A percentile compares a stretch with the other conserved stretches of the same genome.
Evolutionary conservation across 208 protist species (phyloP).

Genomic region (Acanthamoeba triangularis): DNA sequence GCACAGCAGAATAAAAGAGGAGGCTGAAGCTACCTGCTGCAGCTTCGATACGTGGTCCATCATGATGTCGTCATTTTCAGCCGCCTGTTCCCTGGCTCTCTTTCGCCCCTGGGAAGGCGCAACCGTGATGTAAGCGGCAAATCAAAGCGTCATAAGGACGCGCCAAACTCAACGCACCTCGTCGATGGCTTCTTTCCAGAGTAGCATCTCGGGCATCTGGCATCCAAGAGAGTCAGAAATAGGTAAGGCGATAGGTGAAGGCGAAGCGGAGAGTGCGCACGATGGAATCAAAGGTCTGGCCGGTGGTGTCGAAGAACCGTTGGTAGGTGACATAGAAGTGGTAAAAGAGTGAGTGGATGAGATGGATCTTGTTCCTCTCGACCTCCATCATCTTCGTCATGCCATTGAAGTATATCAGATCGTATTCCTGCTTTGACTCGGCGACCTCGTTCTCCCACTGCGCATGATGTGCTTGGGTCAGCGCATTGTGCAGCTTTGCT

Average conservation of each 20-base stretch:
- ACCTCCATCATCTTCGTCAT: constrained; percentile 69
- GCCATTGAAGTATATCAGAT: constrained; percentile 57
- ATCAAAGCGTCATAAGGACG: no score
- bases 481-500: not conserved
- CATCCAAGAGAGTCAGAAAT: not conserved
- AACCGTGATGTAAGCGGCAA: no score
- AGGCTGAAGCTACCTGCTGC: not conserved
- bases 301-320: not conserved
- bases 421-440: constrained; percentile 68
- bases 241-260: not conserved
- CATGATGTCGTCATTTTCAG: constrained; percentile 54
- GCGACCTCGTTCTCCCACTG: constrained; percentile 72
- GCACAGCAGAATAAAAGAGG: not conserved
- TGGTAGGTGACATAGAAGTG: constrained; percentile 28
- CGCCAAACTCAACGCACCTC: not conserved
- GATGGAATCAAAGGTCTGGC: not conserved
- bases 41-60: constrained; percentile 60
- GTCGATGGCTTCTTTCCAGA: constrained; percentile 51
- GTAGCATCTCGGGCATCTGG: constrained; percentile 35
- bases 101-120: not conserved
- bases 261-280: not conserved
- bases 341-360: constrained; percentile 8
- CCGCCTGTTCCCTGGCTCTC: constrained; percentile 34
- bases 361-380: constrained; percentile 65
- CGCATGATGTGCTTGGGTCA: no score